Conservation (phyloP, 305 asterid genomes). For the Ilex paraguariensis region DNA sequence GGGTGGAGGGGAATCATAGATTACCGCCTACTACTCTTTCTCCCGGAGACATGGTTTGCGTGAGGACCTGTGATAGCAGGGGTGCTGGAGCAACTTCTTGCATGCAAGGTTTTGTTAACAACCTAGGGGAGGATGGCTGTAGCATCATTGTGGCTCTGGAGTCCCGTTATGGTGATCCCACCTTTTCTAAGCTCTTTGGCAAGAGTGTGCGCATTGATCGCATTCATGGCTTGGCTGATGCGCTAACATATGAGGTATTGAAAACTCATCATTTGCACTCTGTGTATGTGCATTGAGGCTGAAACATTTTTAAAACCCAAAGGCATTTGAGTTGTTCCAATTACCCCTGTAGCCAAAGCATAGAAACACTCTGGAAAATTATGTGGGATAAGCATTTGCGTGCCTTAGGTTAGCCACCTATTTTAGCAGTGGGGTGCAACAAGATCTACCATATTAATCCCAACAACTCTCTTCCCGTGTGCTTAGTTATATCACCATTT, state of each 20-base stretch:
- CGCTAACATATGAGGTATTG: constrained; percentile 89
- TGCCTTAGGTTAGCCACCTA: too few species aligned
- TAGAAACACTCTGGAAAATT: too few species aligned
- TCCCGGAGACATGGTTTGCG: constrained; percentile 98
- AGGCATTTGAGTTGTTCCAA: too few species aligned
- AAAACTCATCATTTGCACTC: background rate
- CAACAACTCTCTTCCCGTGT: too few species aligned
- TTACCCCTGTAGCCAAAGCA: too few species aligned
- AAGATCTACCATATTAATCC: too few species aligned
- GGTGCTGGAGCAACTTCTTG: constrained; percentile 92
- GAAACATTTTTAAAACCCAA: too few species aligned
- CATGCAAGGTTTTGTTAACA: constrained; percentile 92
- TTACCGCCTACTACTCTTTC: constrained; percentile 94
- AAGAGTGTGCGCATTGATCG: constrained; percentile 92
- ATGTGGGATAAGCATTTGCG: too few species aligned
- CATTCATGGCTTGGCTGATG: constrained; percentile 93
- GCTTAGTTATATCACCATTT: too few species aligned
- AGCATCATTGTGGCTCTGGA: constrained; percentile 91
- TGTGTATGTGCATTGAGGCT: background rate
- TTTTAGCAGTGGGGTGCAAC: too few species aligned
- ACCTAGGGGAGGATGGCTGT: constrained; percentile 90
- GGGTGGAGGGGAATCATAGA: constrained; percentile 80
- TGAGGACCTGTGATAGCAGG: constrained; percentile 79
- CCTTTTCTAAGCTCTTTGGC: constrained; percentile 87
- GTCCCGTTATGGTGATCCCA: constrained; percentile 91